Conservation (phyloP, 1,284 basidiomycete genomes). For the Ceratobasidium sp. region DNA sequence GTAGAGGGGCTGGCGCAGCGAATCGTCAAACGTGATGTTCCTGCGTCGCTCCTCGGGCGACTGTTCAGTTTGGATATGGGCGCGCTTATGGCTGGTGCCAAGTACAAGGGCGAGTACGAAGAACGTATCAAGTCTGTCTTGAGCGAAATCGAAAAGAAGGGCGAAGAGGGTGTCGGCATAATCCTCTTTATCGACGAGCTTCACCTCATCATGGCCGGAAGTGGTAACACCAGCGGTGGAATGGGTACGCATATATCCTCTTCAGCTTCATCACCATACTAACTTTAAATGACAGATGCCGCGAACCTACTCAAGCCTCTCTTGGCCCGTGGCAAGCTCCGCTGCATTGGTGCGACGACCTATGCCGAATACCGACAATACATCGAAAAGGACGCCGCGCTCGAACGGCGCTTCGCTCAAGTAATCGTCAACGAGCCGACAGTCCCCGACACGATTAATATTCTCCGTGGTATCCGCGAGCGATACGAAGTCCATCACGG, state of each 20-base stretch:
- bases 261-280: not conserved
- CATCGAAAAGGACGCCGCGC: conserved; percentile 93
- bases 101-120: conserved; percentile 97
- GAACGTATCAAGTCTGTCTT: conserved; percentile 95
- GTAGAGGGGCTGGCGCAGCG: conserved; percentile 96
- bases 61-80: conserved; percentile 60
- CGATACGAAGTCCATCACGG: conserved; percentile 80
- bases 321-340: conserved; percentile 88
- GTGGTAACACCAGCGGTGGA: conserved; percentile 74
- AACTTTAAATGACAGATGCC: conserved; percentile 48
- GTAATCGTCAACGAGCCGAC: conserved; percentile 92
- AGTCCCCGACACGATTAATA: conserved; percentile 91
- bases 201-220: conserved; percentile 89
- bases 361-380: conserved; percentile 93
- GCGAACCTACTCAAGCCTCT: conserved; percentile 91
- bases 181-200: conserved; percentile 97
- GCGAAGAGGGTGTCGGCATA: conserved; percentile 81
- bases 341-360: conserved; percentile 91
- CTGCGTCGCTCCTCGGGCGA: conserved; percentile 82
- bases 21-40: conserved; percentile 94
- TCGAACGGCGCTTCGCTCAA: conserved; percentile 95
- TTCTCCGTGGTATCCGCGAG: conserved; percentile 89
- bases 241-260: conserved; percentile 58
- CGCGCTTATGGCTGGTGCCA: conserved; percentile 65
- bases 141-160: conserved; percentile 91